These are phyloP conservation scores for Amoeboaphelidium occidentale DNA, from an alignment of 371 early-diverging fungal genomes.

Conservation along the genomic window DNA sequence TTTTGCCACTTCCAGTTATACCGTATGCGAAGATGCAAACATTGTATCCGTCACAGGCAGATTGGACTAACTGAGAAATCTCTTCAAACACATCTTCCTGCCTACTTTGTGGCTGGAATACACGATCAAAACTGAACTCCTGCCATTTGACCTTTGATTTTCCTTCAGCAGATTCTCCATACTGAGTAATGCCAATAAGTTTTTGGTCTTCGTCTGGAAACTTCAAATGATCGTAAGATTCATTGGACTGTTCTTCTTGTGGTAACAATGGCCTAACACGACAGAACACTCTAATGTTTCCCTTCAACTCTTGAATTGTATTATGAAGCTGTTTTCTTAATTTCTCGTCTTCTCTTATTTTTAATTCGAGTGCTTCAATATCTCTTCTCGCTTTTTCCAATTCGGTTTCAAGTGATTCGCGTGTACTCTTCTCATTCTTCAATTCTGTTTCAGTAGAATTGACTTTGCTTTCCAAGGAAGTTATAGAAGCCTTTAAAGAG, in stretches of 20 bases:
- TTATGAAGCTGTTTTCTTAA: slow-evolving; percentile 62
- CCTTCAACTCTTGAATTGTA: slow-evolving; percentile 82
- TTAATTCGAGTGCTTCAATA: slow-evolving; percentile 25
- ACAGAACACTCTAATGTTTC: slow-evolving; percentile 93
- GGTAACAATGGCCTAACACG: slow-evolving; percentile 60
- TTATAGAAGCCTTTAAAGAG: no score
- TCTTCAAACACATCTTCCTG: slow-evolving; percentile 83
- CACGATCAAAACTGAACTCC: slow-evolving; percentile 17
- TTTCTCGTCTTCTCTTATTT: slow-evolving; percentile 45
- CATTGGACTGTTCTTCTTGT: slow-evolving; percentile 22
- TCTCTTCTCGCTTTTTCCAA: slow-evolving; percentile 11
- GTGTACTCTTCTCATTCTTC: no score
- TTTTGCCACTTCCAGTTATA: slow-evolving; percentile 97
- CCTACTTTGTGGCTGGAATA: slow-evolving; percentile 38
- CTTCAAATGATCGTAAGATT: slow-evolving; percentile 16
- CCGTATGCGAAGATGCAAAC: slow-evolving; percentile 99
- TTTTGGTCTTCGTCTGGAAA: slow-evolving; percentile 8
- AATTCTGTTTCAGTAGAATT: no score
- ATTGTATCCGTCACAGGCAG: slow-evolving; percentile 88
- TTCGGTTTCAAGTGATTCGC: slow-evolving; percentile 16
- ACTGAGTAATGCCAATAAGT: neutral
- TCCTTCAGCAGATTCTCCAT: neutral
- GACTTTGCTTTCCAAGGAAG: no score
- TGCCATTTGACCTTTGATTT: slow-evolving; percentile 1
- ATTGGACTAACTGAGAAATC: slow-evolving; percentile 79